Conservation (phyloP, 2,329 filamentous ascomycete genomes). For the Colletotrichum sp. region DNA sequence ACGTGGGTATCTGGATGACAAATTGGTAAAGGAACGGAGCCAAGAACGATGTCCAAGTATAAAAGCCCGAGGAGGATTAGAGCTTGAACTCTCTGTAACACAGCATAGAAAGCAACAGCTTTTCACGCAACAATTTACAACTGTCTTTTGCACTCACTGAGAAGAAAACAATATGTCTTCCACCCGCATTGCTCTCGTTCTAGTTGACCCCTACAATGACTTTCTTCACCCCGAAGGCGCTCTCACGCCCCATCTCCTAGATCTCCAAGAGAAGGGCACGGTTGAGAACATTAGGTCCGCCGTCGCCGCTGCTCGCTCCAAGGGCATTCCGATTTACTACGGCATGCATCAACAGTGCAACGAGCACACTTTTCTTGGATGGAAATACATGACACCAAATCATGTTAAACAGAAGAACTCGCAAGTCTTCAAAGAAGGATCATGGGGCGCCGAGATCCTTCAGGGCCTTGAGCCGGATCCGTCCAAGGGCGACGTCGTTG, state of each 20-base stretch:
- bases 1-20: neutral
- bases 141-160: neutral
- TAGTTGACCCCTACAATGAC: neutral
- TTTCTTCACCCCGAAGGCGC: neutral
- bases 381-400: neutral
- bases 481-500: neutral
- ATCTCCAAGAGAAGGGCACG: neutral
- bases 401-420: neutral
- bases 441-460: neutral
- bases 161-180: neutral
- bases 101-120: neutral
- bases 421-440: neutral
- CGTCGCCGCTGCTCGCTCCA: neutral
- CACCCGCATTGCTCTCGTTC: neutral
- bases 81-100: neutral
- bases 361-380: accelerated
- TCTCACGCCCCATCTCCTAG: neutral
- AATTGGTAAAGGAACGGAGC: neutral
- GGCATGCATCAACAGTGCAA: accelerated
- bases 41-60: neutral
- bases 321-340: neutral
- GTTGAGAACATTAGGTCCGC: neutral
- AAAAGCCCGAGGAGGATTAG: accelerated
- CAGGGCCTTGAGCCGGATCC: neutral
- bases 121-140: too few species aligned